Conservation (phyloP, 1,139 yeast species). For the Blastobotrys raffinosifermentans region DNA sequence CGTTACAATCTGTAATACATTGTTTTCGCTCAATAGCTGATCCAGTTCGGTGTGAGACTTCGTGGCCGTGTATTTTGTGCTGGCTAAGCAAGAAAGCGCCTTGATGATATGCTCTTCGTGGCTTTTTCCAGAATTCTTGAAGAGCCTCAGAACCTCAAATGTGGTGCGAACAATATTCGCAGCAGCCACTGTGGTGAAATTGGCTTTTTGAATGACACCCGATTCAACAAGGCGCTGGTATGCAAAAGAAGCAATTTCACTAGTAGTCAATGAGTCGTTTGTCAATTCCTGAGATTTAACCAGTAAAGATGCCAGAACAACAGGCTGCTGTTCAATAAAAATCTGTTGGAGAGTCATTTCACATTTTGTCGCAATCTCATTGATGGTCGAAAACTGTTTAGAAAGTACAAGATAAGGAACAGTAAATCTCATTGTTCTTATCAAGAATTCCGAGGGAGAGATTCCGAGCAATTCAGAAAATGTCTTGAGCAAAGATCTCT, state of each 20-base stretch:
- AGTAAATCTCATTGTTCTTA: constrained; percentile 65
- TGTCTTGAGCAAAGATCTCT: constrained; percentile 50
- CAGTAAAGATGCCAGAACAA: constrained; percentile 43
- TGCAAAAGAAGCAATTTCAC: constrained; percentile 33
- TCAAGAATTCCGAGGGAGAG: constrained; percentile 53
- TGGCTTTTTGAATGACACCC: constrained; percentile 30
- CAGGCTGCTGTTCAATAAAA: constrained; percentile 33
- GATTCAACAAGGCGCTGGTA: constrained; percentile 46
- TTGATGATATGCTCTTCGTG: constrained; percentile 12
- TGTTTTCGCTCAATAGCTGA: constrained; percentile 19
- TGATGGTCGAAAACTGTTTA: constrained; percentile 56
- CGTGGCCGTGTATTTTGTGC: constrained; percentile 11
- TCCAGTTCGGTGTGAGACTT: constrained; percentile 8
- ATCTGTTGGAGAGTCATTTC: constrained; percentile 23
- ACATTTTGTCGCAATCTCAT: constrained; percentile 37
- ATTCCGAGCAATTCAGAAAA: constrained; percentile 64
- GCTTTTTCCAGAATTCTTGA: constrained; percentile 17
- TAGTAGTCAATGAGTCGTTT: constrained; percentile 21
- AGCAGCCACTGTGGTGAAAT: constrained; percentile 42
- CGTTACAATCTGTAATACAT: constrained; percentile 69
- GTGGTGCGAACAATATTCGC: constrained; percentile 27
- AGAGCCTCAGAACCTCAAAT: constrained; percentile 31
- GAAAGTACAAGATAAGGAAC: constrained; percentile 70
- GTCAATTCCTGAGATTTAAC: constrained; percentile 3
- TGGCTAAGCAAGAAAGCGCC: constrained; percentile 18